phyloP scores from a whole-genome alignment of 1,284 basidiomycete species.

The Apiotrichum siamense region DNA sequence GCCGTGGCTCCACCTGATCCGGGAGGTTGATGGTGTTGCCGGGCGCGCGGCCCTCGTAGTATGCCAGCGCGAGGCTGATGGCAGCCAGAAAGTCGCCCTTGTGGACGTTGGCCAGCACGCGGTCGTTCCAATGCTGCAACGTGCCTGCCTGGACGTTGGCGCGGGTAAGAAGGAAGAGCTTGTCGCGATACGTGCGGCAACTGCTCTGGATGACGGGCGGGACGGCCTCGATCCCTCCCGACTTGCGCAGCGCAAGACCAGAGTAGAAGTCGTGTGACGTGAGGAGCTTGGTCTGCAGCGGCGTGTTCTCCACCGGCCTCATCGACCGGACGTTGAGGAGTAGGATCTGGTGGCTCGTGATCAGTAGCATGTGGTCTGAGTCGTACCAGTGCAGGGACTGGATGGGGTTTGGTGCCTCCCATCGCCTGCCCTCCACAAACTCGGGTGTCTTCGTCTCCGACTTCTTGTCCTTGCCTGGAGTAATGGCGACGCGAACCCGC shows the following conservation, averaged over 20 bases:
- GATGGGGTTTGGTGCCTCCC: conserved; percentile 42
- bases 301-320: conserved; percentile 37
- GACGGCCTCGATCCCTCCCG: neutral
- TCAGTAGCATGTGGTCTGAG: conserved; percentile 46
- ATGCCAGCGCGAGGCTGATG: conserved; percentile 76
- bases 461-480: conserved; percentile 3
- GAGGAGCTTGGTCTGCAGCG: conserved; percentile 35
- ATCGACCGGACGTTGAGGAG: conserved; percentile 61
- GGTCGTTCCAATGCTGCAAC: conserved; percentile 91
- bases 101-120: conserved; percentile 75
- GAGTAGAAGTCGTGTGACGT: conserved; percentile 37
- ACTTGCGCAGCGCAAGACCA: conserved; percentile 10
- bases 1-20: conserved; percentile 56
- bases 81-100: conserved; percentile 83
- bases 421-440: conserved; percentile 41
- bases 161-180: conserved; percentile 68
- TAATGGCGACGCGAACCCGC: conserved; percentile 47
- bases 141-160: conserved; percentile 71
- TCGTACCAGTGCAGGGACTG: conserved; percentile 51
- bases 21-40: conserved; percentile 88
- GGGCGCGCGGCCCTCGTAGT: conserved; percentile 73
- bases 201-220: conserved; percentile 57
- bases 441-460: conserved; percentile 27
- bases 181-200: conserved; percentile 76
- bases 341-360: conserved; percentile 58